Evolutionary conservation across 495 filamentous ascomycete genomes (phyloP), one percentile per base, ranked within the genome.

Genomic region (Clavariopsis aquatica): DNA sequence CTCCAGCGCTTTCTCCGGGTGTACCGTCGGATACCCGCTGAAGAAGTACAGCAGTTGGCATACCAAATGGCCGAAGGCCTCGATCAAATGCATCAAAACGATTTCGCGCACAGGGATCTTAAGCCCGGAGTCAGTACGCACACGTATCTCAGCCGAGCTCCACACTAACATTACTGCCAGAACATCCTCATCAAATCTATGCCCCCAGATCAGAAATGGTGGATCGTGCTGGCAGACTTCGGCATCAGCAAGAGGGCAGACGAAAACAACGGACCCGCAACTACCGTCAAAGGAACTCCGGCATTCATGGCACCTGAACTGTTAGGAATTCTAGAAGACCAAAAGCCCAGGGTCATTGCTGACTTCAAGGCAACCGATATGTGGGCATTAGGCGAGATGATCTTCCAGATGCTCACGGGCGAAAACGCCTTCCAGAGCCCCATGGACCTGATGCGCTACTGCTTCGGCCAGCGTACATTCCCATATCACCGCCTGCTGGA

Each of bases 81-180:
- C 17, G 23, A 53, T 7, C 49, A 24, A 24, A 71, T 73, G 69
- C 69, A 73, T 56, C 53, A 66, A 0, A 58, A 62, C 34, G 69
- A 52, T 12, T 71, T 69, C 71, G 74, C 66, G 73, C 56, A 79
- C 49, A 24, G 68, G 12, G 70, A 72, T 41, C 57, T 72, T 19
- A 72, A 72, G 52, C 68, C 68, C 22, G 20, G 20, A 17, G 70
- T 72, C 43, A 57, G 70, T 58, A 17, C 9, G n/a, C 24, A 29
- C 12, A 17, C 23, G 7, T 26, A 47, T 49, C 43, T 15, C 49
- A 28, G 60, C 9, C 5, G 19, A 26, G 27, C 22, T 55, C 12
- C 28, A 22, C 24, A 19, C 45, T 57, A 51, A 53, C 26, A 27
- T 38, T 19, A 41, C 10, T 45, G 20, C n/a, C 22, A 72, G 70